These are phyloP conservation scores for Leccinellum luteum DNA, from an alignment of 768 basidiomycete genomes.

Conservation along the genomic window DNA sequence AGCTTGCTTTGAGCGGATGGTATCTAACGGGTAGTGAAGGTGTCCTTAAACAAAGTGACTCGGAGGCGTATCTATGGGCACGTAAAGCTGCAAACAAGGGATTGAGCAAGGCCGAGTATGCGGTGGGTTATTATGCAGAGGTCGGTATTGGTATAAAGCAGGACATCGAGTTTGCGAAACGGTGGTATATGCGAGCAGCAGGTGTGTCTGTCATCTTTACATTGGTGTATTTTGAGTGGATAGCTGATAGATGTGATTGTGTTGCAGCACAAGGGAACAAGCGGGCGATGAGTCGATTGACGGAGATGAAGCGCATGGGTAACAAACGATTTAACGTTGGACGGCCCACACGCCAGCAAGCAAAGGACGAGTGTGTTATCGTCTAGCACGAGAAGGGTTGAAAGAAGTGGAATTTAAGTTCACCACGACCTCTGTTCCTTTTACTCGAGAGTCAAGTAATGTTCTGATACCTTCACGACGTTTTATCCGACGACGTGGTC, in stretches of 20 bases:
- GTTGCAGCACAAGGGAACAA: slow-evolving; percentile 92
- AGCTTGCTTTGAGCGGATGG: slow-evolving; percentile 96
- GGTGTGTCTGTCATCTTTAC: slow-evolving; percentile 50
- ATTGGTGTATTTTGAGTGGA: background rate
- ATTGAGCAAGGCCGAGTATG: slow-evolving; percentile 95
- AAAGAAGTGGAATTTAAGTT: slow-evolving; percentile 9
- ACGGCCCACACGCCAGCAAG: slow-evolving; percentile 90
- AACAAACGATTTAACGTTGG: slow-evolving; percentile 73
- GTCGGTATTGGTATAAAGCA: slow-evolving; percentile 97
- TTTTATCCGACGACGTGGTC: slow-evolving; percentile 7
- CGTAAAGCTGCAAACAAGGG: slow-evolving; percentile 95
- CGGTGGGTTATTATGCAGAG: slow-evolving; percentile 97
- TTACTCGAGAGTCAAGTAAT: background rate
- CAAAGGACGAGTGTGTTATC: slow-evolving; percentile 91
- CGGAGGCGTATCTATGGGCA: slow-evolving; percentile 99
- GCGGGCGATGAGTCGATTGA: slow-evolving; percentile 92
- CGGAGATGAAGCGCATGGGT: slow-evolving; percentile 91
- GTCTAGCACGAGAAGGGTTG: slow-evolving; percentile 39
- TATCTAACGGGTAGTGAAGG: slow-evolving; percentile 95
- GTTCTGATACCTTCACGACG: slow-evolving; percentile 15
- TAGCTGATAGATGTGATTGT: background rate
- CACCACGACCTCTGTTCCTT: slow-evolving; percentile 2
- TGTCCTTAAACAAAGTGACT: slow-evolving; percentile 95
- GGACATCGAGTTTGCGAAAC: slow-evolving; percentile 92
- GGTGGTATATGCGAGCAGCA: slow-evolving; percentile 99